phyloP scores from a whole-genome alignment of 1,284 basidiomycete genomes.

The Pseudozyma sp. region DNA sequence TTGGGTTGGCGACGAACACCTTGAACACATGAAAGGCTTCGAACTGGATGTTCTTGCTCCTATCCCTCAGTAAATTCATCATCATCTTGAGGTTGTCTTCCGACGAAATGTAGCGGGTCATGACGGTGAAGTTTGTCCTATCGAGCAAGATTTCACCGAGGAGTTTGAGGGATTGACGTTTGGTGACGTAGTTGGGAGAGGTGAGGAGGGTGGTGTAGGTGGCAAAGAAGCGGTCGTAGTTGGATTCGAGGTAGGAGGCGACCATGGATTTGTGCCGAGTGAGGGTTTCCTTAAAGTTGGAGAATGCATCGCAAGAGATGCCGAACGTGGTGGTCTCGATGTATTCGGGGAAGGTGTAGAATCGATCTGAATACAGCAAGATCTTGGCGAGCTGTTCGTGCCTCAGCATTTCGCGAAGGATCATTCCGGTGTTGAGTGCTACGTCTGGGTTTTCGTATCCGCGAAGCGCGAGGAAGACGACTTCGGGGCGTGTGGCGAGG shows the following conservation, averaged over 20 bases:
- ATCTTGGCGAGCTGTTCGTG: slow-evolving; percentile 92
- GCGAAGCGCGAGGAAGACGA: slow-evolving; percentile 83
- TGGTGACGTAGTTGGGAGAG: slow-evolving; percentile 98
- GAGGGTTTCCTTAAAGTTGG: slow-evolving; percentile 82
- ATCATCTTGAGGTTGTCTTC: slow-evolving; percentile 96
- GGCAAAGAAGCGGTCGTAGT: slow-evolving; percentile 97
- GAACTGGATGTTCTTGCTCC: slow-evolving; percentile 99
- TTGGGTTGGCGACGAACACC: slow-evolving; percentile 98
- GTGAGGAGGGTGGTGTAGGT: slow-evolving; percentile 92
- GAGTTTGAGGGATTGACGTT: slow-evolving; percentile 96
- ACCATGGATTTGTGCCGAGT: slow-evolving; percentile 98
- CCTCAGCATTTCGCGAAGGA: slow-evolving; percentile 94
- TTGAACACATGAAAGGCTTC: slow-evolving; percentile 99
- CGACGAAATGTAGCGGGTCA: slow-evolving; percentile 93
- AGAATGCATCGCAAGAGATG: slow-evolving; percentile 96
- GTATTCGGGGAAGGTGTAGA: slow-evolving; percentile 95
- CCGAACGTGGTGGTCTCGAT: slow-evolving; percentile 98
- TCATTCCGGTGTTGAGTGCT: slow-evolving; percentile 97
- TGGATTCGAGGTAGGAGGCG: slow-evolving; percentile 91
- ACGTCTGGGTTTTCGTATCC: slow-evolving; percentile 92
- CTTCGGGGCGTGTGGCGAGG: slow-evolving; percentile 83
- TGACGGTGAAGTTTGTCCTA: slow-evolving; percentile 95
- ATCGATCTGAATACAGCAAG: slow-evolving; percentile 85
- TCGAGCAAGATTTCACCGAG: slow-evolving; percentile 97
- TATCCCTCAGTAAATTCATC: slow-evolving; percentile 98